Evolutionary conservation across 768 basidiomycete species (phyloP).

Genomic region (Polyporus arcularius): DNA sequence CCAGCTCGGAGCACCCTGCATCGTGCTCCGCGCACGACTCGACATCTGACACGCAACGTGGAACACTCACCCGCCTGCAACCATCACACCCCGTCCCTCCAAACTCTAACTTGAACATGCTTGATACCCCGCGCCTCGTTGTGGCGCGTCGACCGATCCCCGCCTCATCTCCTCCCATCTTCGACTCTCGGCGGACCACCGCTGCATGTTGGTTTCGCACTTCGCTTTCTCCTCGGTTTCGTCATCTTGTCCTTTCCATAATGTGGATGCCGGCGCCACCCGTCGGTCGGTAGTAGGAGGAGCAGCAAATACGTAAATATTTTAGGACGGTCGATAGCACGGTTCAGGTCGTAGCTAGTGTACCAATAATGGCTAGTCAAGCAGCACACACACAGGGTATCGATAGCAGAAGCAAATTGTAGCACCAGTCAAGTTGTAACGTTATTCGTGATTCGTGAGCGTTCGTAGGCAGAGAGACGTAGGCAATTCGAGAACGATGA

Average conservation of each 20-base stretch:
- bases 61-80: too few species aligned
- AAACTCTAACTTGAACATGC: neutral
- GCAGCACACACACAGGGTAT: slow-evolving; percentile 17
- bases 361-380: slow-evolving; percentile 8
- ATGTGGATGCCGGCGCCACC: too few species aligned
- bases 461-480: slow-evolving; percentile 8
- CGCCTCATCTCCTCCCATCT: neutral
- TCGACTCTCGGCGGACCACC: neutral
- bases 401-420: slow-evolving; percentile 22
- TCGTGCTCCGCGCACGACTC: slow-evolving; percentile 5
- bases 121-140: neutral
- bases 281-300: too few species aligned
- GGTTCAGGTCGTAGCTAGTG: slow-evolving; percentile 7
- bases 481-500: neutral
- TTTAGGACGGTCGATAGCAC: slow-evolving; percentile 4
- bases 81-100: neutral
- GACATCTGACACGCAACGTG: neutral
- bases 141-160: neutral
- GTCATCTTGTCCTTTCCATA: too few species aligned
- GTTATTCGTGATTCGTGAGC: slow-evolving; percentile 9
- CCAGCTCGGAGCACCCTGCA: neutral
- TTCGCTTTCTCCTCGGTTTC: too few species aligned
- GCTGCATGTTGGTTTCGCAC: too few species aligned
- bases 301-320: neutral
- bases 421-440: slow-evolving; percentile 17